Base-by-base conservation (phyloP, 1,139 yeast species). In the Arxiozyma slooffiae region DNA sequence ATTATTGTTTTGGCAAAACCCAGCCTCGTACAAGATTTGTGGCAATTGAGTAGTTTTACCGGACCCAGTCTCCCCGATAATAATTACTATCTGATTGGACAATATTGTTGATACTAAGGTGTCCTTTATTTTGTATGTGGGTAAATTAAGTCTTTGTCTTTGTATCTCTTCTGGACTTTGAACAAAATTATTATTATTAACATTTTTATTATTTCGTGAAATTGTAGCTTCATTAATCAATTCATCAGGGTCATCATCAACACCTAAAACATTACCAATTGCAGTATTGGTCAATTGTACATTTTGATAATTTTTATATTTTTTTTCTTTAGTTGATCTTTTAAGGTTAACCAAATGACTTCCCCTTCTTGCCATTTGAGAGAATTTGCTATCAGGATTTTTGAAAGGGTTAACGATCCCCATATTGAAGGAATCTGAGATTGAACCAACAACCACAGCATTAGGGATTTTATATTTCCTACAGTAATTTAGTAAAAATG, bases 1-100 rank as follows among this genome's bases (percentile, higher is more conserved):
- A 30, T 30, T 30, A 30, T 11, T 30, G 7, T 47, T 53, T 4
- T 52, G 46, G 38, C 61, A 56, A 44, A 55, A 57, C 0, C 97
- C 96, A 50, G 82, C 88, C 60, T 89, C 96, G 57, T 78, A 76
- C 24, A 92, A 70, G 62, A 79, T 89, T 63, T 92, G 97, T 0
- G 97, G 80, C 40, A 92, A 68, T 67, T 92, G 98, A 0, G 98
- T 92, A 0, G 97, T 90, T 65, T 92, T 92, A 58, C 98, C 98
- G 0, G 97, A 89, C 20, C 98, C 98, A 0, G 98, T 92, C 65
- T 92, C 97, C 55, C 97, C 97, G 57, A 90, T 80, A 1, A 92
- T 81, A 11, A 92, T 77, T 7, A 81, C 74, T 0, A 90, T 87
- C 67, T 90, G 97, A 62, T 89, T 87, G 52, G 90, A 97, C 36